These are phyloP conservation scores for Coemansia sp. DNA, from an alignment of 192 early-diverging fungal species.

Conservation along the genomic window DNA sequence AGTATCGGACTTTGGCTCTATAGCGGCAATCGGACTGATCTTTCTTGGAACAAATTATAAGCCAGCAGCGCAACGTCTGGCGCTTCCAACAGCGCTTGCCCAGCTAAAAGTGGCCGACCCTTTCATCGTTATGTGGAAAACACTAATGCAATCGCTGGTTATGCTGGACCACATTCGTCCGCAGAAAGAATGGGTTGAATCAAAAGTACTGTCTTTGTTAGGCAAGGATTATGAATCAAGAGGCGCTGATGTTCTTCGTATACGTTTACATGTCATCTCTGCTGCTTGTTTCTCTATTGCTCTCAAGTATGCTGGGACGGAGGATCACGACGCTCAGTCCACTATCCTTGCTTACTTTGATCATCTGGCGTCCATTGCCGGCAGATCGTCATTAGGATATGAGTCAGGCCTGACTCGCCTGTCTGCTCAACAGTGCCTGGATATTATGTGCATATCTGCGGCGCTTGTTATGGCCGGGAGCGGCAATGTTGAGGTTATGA, in stretches of 20 bases:
- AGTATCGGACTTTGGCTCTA: slow-evolving; percentile 54
- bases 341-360: slow-evolving; percentile 36
- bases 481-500: slow-evolving; percentile 66
- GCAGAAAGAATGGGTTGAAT: slow-evolving; percentile 64
- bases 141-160: slow-evolving; percentile 71
- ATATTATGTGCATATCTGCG: slow-evolving; percentile 62
- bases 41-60: slow-evolving; percentile 79
- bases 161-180: slow-evolving; percentile 73
- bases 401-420: slow-evolving; percentile 59
- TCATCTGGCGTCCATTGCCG: slow-evolving; percentile 19
- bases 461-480: slow-evolving; percentile 82
- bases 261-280: slow-evolving; percentile 26
- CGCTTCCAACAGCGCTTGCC: slow-evolving; percentile 58
- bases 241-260: slow-evolving; percentile 25
- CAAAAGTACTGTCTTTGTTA: slow-evolving; percentile 14
- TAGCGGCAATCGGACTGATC: slow-evolving; percentile 81
- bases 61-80: slow-evolving; percentile 65
- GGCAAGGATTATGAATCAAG: neutral
- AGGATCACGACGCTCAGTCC: slow-evolving; percentile 21
- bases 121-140: slow-evolving; percentile 69
- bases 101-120: slow-evolving; percentile 72
- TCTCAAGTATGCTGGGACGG: slow-evolving; percentile 42
- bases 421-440: slow-evolving; percentile 65
- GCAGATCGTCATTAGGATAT: slow-evolving; percentile 27
- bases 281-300: slow-evolving; percentile 46